Evolutionary conservation across 2,329 filamentous ascomycete species (phyloP).

Genomic region (Cercospora citrullina): DNA sequence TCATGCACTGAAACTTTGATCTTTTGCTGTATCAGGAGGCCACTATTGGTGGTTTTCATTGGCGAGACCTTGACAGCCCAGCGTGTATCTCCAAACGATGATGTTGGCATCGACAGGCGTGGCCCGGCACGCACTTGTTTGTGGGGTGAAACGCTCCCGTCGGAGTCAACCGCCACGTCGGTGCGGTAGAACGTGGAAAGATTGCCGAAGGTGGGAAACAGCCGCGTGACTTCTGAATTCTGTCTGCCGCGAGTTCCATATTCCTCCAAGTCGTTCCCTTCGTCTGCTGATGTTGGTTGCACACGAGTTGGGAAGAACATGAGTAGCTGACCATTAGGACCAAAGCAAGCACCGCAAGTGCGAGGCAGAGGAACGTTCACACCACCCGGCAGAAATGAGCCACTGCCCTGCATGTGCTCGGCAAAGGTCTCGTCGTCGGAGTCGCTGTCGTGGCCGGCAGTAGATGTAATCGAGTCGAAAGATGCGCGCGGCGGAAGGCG

Average conservation of each 20-base stretch:
- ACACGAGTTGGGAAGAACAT: slow-evolving; percentile 59
- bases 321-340: slow-evolving; percentile 57
- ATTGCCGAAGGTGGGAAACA: slow-evolving; percentile 38
- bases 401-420: slow-evolving; percentile 46
- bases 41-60: slow-evolving; percentile 20
- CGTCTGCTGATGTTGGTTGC: slow-evolving; percentile 43
- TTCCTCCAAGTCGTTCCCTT: slow-evolving; percentile 16
- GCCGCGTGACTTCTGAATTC: slow-evolving; percentile 50
- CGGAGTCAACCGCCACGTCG: slow-evolving; percentile 17
- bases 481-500: slow-evolving; percentile 59
- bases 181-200: slow-evolving; percentile 14
- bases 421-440: slow-evolving; percentile 67
- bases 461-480: slow-evolving; percentile 46
- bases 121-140: not conserved
- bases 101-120: slow-evolving; percentile 54
- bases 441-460: slow-evolving; percentile 36
- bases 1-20: slow-evolving; percentile 75
- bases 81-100: slow-evolving; percentile 43
- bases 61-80: slow-evolving; percentile 39
- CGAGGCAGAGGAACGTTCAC: slow-evolving; percentile 64
- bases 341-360: slow-evolving; percentile 59
- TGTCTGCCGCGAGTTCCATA: slow-evolving; percentile 62
- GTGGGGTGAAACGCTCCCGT: slow-evolving; percentile 9
- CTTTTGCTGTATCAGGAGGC: slow-evolving; percentile 49
- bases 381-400: slow-evolving; percentile 59